Conservation (phyloP, 345 rosid species). For the Schrenkiella parvula region DNA sequence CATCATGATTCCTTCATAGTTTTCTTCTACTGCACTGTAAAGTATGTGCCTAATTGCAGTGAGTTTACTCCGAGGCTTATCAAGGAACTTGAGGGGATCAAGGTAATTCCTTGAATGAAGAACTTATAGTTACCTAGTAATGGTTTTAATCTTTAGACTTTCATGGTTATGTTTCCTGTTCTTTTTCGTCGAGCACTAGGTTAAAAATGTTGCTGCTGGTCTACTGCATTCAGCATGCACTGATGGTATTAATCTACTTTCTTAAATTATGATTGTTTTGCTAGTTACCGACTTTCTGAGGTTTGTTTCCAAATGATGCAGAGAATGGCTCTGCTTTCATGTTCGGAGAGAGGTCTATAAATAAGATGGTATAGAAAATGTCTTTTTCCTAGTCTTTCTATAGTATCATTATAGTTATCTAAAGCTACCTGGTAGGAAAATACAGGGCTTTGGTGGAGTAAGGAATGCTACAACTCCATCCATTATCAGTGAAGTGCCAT, state of each 20-base stretch:
- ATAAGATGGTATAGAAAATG: constrained; percentile 42
- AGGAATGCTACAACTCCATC: constrained; percentile 55
- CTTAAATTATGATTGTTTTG: background rate
- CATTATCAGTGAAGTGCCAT: constrained; percentile 50
- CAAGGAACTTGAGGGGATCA: constrained; percentile 74
- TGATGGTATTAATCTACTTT: constrained; percentile 52
- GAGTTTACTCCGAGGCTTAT: constrained; percentile 92
- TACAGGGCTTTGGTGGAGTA: constrained; percentile 53
- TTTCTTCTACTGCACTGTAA: constrained; percentile 15
- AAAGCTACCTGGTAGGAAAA: constrained; percentile 10
- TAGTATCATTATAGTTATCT: constrained; percentile 1
- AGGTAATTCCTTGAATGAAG: constrained; percentile 44
- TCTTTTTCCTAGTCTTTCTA: background rate
- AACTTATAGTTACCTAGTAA: background rate
- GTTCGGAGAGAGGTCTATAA: constrained; percentile 65
- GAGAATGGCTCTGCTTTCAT: constrained; percentile 75
- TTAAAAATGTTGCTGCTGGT: constrained; percentile 77
- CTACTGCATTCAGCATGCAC: constrained; percentile 83
- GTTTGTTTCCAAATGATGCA: constrained; percentile 39
- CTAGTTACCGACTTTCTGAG: constrained; percentile 1
- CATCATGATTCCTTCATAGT: constrained; percentile 16
- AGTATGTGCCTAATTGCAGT: constrained; percentile 46
- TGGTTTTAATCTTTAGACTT: constrained; percentile 1
- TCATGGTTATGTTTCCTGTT: constrained; percentile 20
- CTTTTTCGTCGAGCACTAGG: constrained; percentile 41